Conservation (phyloP, 2,329 filamentous ascomycete genomes). For the Hymenoscyphus occultus region DNA sequence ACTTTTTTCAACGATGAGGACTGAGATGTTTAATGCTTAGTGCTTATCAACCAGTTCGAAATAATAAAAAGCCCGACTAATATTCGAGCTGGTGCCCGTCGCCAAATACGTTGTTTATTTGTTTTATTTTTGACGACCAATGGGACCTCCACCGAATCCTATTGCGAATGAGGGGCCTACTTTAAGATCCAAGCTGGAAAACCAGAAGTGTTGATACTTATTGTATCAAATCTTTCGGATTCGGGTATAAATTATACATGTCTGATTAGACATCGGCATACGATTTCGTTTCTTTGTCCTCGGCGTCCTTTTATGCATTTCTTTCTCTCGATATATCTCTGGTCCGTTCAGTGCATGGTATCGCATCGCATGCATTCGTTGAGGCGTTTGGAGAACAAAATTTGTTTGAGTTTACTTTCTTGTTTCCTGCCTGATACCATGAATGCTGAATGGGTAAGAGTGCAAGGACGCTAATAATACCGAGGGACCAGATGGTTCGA, state of each 20-base stretch:
- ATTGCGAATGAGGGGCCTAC: neutral
- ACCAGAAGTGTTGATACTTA: neutral
- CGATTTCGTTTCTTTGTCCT: neutral
- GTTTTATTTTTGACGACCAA: neutral
- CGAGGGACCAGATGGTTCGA: neutral
- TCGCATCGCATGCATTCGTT: conserved; percentile 1
- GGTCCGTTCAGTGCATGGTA: too few species aligned
- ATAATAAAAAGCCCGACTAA: neutral
- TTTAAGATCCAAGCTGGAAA: neutral
- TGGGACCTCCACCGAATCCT: neutral
- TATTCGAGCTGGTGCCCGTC: neutral
- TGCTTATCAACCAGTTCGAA: neutral
- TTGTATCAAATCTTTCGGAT: neutral
- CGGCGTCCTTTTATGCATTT: neutral
- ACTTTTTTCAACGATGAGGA: conserved; percentile 36
- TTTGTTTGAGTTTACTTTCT: neutral
- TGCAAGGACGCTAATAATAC: neutral
- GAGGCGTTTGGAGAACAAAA: neutral
- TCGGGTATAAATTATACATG: neutral
- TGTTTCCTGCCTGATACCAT: conserved; percentile 3
- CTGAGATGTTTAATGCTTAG: conserved; percentile 7
- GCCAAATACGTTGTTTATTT: neutral
- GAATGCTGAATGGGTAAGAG: neutral
- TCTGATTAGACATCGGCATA: conserved; percentile 1
- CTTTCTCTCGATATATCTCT: neutral